phyloP scores from a whole-genome alignment of 352 stramenopile genomes.

The Pythium monospermum region DNA sequence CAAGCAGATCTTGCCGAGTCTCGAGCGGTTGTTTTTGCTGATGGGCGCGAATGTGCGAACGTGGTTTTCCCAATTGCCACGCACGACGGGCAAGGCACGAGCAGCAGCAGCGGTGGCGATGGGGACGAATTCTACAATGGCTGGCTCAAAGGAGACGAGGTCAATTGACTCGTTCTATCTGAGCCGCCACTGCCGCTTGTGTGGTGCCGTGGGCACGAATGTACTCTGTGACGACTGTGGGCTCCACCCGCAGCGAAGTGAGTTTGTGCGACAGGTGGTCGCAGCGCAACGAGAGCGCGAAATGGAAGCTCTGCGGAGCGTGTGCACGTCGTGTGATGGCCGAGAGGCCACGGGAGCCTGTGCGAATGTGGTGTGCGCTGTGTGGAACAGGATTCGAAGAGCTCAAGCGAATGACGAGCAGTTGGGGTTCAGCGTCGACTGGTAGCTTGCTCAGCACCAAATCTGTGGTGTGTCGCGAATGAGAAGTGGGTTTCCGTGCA shows the following conservation, averaged over 20 bases:
- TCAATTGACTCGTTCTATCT: constrained; percentile 83
- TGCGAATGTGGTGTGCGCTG: constrained; percentile 46
- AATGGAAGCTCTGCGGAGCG: constrained; percentile 27
- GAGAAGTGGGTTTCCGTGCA: too few relatives aligned
- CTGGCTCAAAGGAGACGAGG: constrained; percentile 14
- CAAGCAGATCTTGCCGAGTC: constrained; percentile 77
- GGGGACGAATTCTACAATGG: neutral
- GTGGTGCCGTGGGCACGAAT: constrained; percentile 51
- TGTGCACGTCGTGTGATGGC: constrained; percentile 49
- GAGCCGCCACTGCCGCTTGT: constrained; percentile 78
- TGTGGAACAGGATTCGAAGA: constrained; percentile 64
- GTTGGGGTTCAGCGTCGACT: constrained; percentile 7
- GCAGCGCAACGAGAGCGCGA: constrained; percentile 37
- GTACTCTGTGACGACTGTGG: constrained; percentile 49
- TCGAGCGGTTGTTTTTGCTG: constrained; percentile 81
- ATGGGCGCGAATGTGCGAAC: constrained; percentile 70
- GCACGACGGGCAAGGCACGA: constrained; percentile 52
- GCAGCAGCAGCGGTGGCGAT: constrained; percentile 16
- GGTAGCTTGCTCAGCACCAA: constrained; percentile 1
- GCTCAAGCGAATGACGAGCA: constrained; percentile 3
- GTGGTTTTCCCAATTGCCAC: constrained; percentile 67
- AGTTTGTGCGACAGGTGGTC: constrained; percentile 50
- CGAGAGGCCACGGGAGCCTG: constrained; percentile 43
- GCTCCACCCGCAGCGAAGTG: constrained; percentile 53
- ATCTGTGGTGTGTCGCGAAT: neutral